Evolutionary conservation across 1,139 yeast genomes (phyloP).

Genomic region (Lodderomyces margitis): DNA sequence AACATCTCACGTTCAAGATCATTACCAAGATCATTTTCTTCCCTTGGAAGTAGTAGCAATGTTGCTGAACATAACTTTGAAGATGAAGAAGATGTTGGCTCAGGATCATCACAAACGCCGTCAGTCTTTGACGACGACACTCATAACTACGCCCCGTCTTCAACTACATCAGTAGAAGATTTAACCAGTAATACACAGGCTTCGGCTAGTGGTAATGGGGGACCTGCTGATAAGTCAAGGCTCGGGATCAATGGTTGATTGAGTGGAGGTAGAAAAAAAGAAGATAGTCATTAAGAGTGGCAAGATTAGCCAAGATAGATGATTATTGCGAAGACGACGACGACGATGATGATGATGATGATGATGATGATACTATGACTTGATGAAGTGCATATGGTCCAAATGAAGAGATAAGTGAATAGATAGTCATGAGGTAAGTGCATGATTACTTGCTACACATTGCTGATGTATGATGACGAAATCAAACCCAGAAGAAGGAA

Average conservation of each 20-base stretch:
- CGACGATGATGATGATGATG: not conserved
- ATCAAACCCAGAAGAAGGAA: too few species aligned
- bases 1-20: conserved; percentile 33
- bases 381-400: too few species aligned
- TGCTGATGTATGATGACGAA: too few species aligned
- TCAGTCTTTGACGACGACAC: conserved; percentile 8
- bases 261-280: too few species aligned
- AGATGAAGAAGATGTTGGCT: conserved; percentile 1
- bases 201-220: not conserved
- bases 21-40: conserved; percentile 24
- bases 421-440: too few species aligned
- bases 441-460: too few species aligned
- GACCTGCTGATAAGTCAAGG: not conserved
- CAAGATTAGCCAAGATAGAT: too few species aligned
- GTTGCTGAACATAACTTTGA: conserved; percentile 13
- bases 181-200: not conserved
- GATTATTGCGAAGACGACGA: too few species aligned
- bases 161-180: conserved; percentile 1
- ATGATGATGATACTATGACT: not conserved
- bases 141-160: conserved; percentile 1
- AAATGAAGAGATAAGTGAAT: too few species aligned
- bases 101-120: conserved; percentile 1
- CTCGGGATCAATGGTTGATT: not conserved
- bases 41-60: conserved; percentile 8
- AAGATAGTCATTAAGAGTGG: too few species aligned